Conservation (phyloP, 306 rosid species). For the Fragaria iinumae region DNA sequence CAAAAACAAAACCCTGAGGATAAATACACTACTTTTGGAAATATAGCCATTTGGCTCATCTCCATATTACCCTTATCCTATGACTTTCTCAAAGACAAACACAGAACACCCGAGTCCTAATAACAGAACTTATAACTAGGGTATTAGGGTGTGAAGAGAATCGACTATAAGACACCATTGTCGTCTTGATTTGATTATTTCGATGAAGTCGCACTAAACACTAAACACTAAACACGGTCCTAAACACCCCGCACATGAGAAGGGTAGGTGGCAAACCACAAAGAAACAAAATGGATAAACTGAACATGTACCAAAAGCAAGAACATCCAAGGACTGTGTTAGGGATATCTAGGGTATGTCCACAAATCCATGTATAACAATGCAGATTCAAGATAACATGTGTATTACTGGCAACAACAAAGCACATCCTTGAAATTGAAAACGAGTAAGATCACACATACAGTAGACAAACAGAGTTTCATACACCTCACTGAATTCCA, state of each 20-base stretch:
- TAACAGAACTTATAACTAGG: background rate
- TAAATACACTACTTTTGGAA: background rate
- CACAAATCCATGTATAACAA: background rate
- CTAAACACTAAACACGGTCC: no score
- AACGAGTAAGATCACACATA: conserved; percentile 25
- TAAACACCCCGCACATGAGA: background rate
- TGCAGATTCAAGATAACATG: background rate
- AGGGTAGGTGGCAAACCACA: background rate
- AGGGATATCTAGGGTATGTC: background rate
- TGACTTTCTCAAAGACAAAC: background rate
- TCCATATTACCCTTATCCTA: background rate
- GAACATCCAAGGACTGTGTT: background rate
- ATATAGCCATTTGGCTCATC: background rate
- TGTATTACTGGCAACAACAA: conserved; percentile 7
- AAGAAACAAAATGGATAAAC: background rate
- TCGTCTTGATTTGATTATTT: background rate
- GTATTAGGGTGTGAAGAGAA: background rate
- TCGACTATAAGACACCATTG: background rate
- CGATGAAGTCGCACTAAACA: background rate
- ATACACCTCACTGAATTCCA: conserved; percentile 28
- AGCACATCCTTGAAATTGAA: conserved; percentile 29
- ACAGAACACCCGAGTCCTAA: background rate
- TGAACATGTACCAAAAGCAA: background rate
- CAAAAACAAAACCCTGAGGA: background rate
- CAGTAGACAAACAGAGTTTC: conserved; percentile 31